A percentile compares a stretch with the other conserved stretches of the same genome.
These are phyloP conservation scores for Cladorrhinum sp. DNA, from an alignment of 2,329 filamentous ascomycete genomes.

Conservation along the genomic window DNA sequence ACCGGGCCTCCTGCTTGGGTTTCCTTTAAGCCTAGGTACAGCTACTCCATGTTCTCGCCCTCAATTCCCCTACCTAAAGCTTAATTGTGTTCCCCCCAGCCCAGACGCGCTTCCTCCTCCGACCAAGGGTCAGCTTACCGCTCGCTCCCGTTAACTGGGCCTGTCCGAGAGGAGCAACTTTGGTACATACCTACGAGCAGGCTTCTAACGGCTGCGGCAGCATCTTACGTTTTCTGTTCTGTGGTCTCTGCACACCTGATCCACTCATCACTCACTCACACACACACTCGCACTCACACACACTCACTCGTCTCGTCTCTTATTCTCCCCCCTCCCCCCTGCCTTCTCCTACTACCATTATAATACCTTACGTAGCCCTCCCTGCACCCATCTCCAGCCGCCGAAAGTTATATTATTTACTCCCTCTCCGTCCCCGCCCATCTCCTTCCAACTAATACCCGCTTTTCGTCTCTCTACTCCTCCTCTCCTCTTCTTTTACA, in stretches of 20 bases:
- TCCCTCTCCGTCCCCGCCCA: conserved; percentile 15
- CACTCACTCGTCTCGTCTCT: neutral
- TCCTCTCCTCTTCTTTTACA: conserved; percentile 3
- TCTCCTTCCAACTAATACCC: conserved; percentile 12
- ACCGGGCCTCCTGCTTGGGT: conserved; percentile 15
- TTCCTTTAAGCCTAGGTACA: conserved; percentile 20
- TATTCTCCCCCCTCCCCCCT: neutral
- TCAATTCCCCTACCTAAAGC: neutral
- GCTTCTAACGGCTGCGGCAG: conserved; percentile 13
- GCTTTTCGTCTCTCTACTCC: conserved; percentile 1
- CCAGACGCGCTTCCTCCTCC: conserved; percentile 9
- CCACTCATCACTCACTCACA: conserved; percentile 5
- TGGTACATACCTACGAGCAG: conserved; percentile 1
- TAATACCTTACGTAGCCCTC: conserved; percentile 20
- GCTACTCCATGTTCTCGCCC: conserved; percentile 5
- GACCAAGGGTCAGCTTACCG: conserved; percentile 19
- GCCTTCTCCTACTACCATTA: neutral
- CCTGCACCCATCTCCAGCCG: conserved; percentile 17
- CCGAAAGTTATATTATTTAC: conserved; percentile 23
- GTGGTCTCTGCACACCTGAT: conserved; percentile 8
- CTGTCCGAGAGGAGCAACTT: conserved; percentile 16
- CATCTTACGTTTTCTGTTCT: conserved; percentile 15
- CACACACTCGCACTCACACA: neutral
- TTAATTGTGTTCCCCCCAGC: conserved; percentile 5
- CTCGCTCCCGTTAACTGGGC: conserved; percentile 13